A percentile compares a stretch with the other conserved stretches of the same genome.
Conservation (phyloP, 306 rosid genomes). For the Cajanus cajan region DNA sequence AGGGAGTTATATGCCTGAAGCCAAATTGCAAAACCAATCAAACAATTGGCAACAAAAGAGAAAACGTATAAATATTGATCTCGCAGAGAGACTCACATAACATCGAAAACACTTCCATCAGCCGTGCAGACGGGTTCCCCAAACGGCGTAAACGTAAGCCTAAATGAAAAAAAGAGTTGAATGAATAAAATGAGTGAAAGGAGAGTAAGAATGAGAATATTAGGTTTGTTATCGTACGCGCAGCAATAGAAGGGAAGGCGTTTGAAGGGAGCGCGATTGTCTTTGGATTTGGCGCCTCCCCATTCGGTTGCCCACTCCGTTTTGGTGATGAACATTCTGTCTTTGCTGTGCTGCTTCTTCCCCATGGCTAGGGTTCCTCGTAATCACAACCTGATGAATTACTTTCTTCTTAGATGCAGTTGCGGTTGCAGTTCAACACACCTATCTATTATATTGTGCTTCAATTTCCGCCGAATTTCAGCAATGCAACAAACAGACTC, state of each 20-base stretch:
- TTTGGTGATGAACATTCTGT: constrained; percentile 85
- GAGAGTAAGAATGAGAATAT: neutral
- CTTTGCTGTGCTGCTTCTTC: constrained; percentile 97
- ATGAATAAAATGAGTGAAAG: neutral
- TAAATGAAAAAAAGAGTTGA: constrained; percentile 15
- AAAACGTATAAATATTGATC: neutral
- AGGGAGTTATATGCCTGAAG: constrained; percentile 79
- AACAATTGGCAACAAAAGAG: neutral
- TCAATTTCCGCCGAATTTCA: constrained; percentile 13
- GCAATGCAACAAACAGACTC: neutral
- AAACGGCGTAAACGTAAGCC: constrained; percentile 90
- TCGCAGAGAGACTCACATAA: constrained; percentile 47
- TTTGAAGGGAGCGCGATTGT: constrained; percentile 67
- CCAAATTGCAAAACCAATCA: constrained; percentile 22
- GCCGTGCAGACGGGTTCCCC: constrained; percentile 82
- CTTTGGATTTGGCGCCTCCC: constrained; percentile 94
- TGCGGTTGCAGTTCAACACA: neutral
- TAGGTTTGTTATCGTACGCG: constrained; percentile 47
- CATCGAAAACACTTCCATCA: constrained; percentile 80
- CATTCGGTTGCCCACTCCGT: constrained; percentile 99
- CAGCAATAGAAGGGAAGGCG: constrained; percentile 98
- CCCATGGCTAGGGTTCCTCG: constrained; percentile 63
- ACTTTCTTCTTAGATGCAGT: neutral
- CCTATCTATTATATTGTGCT: neutral
- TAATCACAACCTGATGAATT: neutral